These are phyloP conservation scores for Heritiera littoralis DNA, from an alignment of 345 rosid genomes.

Conservation along the genomic window DNA sequence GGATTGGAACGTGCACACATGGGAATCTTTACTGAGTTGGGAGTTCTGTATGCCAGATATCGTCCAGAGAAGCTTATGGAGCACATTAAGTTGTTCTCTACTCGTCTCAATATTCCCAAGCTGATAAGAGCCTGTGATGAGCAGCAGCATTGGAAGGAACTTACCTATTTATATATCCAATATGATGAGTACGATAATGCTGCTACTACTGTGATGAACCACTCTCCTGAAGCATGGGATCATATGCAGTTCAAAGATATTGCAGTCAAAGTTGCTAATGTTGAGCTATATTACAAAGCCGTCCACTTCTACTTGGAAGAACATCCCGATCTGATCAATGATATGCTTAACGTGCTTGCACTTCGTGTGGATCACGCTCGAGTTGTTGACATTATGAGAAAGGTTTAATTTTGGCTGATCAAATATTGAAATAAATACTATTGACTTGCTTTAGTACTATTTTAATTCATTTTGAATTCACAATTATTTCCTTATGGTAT, in stretches of 20 bases:
- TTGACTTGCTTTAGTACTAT: not conserved
- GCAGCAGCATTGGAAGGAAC: constrained; percentile 98
- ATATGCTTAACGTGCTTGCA: constrained; percentile 91
- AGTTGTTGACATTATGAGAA: constrained; percentile 95
- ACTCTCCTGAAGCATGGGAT: constrained; percentile 99
- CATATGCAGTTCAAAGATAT: constrained; percentile 99
- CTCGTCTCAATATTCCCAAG: constrained; percentile 97
- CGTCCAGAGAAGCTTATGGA: constrained; percentile 97
- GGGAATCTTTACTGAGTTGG: constrained; percentile 99
- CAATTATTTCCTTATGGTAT: constrained; percentile 23
- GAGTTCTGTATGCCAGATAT: constrained; percentile 97
- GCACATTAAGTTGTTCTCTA: constrained; percentile 92
- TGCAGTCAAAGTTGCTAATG: constrained; percentile 89
- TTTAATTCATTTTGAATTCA: constrained; percentile 12
- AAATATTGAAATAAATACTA: not conserved
- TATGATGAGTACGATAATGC: constrained; percentile 99
- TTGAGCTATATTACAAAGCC: constrained; percentile 92
- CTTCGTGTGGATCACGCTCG: constrained; percentile 94
- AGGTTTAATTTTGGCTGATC: constrained; percentile 50
- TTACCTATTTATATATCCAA: constrained; percentile 82
- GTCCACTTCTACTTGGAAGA: constrained; percentile 99
- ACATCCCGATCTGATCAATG: constrained; percentile 93
- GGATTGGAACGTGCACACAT: constrained; percentile 98
- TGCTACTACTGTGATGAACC: constrained; percentile 97
- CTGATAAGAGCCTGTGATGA: constrained; percentile 98